A percentile compares a stretch with the other conserved stretches of the same genome.
Conservation (phyloP, 495 filamentous ascomycete species). For the Hyphodiscus hymeniophilus region DNA sequence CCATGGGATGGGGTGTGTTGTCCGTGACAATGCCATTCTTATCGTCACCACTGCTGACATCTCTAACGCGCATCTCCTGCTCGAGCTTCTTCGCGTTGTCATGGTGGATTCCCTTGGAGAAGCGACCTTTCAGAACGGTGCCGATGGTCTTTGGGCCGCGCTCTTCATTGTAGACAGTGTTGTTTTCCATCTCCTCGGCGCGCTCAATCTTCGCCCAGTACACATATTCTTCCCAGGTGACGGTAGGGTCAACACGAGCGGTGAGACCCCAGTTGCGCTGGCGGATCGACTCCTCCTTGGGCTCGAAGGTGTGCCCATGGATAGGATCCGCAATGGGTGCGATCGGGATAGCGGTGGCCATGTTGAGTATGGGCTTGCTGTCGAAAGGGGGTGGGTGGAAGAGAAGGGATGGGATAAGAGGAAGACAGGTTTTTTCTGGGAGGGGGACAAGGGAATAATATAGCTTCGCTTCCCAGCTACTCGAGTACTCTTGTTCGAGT, state of each 20-base stretch:
- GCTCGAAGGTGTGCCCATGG: no score
- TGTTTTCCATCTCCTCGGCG: slow-evolving; percentile 28
- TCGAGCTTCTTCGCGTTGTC: slow-evolving; percentile 18
- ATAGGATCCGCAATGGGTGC: no score
- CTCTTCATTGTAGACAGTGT: slow-evolving; percentile 19
- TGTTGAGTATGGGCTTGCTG: no score
- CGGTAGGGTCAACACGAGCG: slow-evolving; percentile 10
- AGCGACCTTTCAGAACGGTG: slow-evolving; percentile 1
- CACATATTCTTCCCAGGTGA: slow-evolving; percentile 39
- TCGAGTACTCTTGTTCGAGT: no score
- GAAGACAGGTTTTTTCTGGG: no score
- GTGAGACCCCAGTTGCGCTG: slow-evolving; percentile 3
- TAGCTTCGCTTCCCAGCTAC: no score
- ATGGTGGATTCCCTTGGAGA: slow-evolving; percentile 10
- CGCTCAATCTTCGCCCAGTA: slow-evolving; percentile 39
- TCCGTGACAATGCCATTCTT: not conserved
- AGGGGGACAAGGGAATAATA: no score
- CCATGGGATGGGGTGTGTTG: no score
- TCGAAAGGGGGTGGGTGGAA: no score
- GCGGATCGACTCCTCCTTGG: not conserved
- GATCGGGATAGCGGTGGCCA: no score
- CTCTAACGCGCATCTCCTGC: not conserved
- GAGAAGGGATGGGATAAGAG: no score
- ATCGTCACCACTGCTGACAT: not conserved
- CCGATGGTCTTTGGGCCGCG: slow-evolving; percentile 12